Conservation (phyloP, 2,329 filamentous ascomycete species). For the Pseudopyricularia cyperi region DNA sequence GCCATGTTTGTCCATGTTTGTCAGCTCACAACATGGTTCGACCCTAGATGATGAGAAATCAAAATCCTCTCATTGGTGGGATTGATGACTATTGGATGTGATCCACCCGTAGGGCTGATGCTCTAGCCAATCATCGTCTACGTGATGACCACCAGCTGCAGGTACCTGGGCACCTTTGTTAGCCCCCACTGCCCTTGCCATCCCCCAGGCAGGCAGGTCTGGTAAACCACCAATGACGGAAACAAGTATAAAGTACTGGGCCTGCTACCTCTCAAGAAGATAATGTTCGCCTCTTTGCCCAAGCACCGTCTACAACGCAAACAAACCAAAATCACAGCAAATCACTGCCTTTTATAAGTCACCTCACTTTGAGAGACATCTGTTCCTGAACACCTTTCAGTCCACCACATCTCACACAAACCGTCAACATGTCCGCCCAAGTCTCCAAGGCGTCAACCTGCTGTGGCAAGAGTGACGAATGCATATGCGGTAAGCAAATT, state of each 20-base stretch:
- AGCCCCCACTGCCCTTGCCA: background rate
- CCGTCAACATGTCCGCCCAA: conserved; percentile 2
- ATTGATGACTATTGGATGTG: too few species aligned
- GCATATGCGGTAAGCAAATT: conserved; percentile 37
- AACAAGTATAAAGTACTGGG: background rate
- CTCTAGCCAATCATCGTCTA: background rate
- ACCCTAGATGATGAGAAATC: background rate
- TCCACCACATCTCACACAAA: background rate
- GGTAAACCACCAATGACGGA: background rate
- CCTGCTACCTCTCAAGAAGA: background rate
- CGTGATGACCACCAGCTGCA: background rate
- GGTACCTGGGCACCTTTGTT: background rate
- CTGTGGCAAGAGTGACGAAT: conserved; percentile 42
- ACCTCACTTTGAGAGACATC: background rate
- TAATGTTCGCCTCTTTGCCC: too few species aligned
- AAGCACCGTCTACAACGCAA: background rate
- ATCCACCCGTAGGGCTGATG: background rate
- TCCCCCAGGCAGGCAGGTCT: background rate
- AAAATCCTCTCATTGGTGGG: background rate
- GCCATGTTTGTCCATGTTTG: background rate
- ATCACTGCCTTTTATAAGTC: background rate
- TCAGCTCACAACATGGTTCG: background rate
- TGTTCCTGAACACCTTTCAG: background rate
- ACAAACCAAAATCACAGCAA: background rate
- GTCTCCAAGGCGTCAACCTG: conserved; percentile 30